These are phyloP conservation scores for Thielaviopsis ethacetica DNA, from an alignment of 2,329 filamentous ascomycete genomes.

Conservation along the genomic window DNA sequence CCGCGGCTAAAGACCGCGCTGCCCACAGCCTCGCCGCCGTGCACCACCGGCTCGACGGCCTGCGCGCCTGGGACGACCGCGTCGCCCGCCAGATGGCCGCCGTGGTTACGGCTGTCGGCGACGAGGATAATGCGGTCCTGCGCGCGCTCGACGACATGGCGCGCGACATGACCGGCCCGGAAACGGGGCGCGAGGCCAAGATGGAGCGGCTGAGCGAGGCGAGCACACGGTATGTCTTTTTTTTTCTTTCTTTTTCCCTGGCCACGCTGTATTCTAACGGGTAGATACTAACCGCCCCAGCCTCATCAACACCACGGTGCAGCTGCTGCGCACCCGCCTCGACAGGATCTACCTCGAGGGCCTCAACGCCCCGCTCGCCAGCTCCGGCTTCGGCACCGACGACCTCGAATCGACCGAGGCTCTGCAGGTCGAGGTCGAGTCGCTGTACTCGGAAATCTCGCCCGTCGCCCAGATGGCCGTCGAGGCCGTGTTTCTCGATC, in stretches of 20 bases:
- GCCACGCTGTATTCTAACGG: neutral
- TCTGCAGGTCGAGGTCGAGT: conserved; percentile 49
- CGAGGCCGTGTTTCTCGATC: conserved; percentile 49
- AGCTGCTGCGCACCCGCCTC: conserved; percentile 35
- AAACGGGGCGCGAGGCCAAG: conserved; percentile 33
- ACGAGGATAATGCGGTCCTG: conserved; percentile 49
- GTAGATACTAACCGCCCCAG: conserved; percentile 17
- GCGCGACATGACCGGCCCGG: conserved; percentile 38
- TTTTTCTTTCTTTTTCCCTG: neutral
- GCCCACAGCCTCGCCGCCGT: conserved; percentile 24
- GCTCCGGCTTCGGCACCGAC: conserved; percentile 22
- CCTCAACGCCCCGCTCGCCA: conserved; percentile 15
- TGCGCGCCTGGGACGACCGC: conserved; percentile 20
- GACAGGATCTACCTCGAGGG: conserved; percentile 39
- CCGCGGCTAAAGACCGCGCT: neutral
- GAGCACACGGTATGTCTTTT: conserved; percentile 30
- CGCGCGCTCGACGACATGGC: conserved; percentile 50
- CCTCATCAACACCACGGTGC: conserved; percentile 40
- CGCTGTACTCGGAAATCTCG: conserved; percentile 51
- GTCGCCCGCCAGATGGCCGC: neutral
- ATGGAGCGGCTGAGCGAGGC: conserved; percentile 41
- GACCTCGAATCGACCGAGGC: conserved; percentile 21
- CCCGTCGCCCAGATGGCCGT: conserved; percentile 56
- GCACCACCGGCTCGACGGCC: conserved; percentile 30
- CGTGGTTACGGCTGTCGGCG: conserved; percentile 8